These are phyloP conservation scores for Sanghuangporus sanghuang DNA, from an alignment of 1,284 basidiomycete species.

Conservation along the genomic window DNA sequence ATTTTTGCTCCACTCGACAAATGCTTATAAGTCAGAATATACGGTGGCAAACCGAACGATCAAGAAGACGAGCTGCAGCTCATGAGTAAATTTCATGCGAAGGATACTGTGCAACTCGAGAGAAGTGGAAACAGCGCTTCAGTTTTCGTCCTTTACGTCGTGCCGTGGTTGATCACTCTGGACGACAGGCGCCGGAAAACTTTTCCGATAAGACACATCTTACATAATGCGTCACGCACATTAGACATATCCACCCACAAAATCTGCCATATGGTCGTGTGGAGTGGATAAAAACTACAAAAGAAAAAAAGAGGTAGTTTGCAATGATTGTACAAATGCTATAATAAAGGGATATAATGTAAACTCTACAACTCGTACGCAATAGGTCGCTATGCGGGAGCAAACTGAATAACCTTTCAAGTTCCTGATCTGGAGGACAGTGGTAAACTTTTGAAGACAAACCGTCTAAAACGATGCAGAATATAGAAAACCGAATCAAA, in stretches of 20 bases:
- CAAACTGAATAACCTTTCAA: background rate
- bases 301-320: background rate
- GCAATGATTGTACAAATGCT: background rate
- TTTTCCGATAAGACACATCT: too few relatives aligned
- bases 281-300: too few relatives aligned
- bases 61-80: too few relatives aligned
- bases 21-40: too few relatives aligned
- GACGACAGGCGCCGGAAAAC: too few relatives aligned
- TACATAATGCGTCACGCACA: background rate
- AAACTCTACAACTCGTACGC: constrained; percentile 4
- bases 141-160: too few relatives aligned
- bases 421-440: background rate
- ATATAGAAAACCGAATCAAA: background rate
- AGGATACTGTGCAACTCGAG: too few relatives aligned
- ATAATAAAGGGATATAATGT: constrained; percentile 10
- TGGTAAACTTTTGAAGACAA: constrained; percentile 1
- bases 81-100: too few relatives aligned
- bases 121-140: too few relatives aligned
- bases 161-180: too few relatives aligned
- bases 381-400: background rate
- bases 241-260: background rate
- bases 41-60: too few relatives aligned
- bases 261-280: too few relatives aligned
- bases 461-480: background rate
- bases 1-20: background rate